These are phyloP conservation scores for Talaromyces sp. DNA, from an alignment of 2,329 filamentous ascomycete species.

Conservation along the genomic window DNA sequence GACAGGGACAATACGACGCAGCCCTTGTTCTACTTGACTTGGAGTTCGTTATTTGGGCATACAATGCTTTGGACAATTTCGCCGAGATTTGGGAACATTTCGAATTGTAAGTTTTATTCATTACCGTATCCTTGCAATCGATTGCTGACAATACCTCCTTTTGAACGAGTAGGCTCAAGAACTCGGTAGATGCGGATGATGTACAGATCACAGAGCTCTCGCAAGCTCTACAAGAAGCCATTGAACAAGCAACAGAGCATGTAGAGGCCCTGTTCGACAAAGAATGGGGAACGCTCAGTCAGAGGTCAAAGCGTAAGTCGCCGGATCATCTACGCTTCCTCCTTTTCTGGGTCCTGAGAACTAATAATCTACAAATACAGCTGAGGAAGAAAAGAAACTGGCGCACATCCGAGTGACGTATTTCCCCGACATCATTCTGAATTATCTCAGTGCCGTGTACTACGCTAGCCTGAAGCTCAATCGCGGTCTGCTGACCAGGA, in stretches of 20 bases:
- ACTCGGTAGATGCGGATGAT: slow-evolving; percentile 28
- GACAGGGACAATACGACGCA: slow-evolving; percentile 1
- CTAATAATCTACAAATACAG: slow-evolving; percentile 28
- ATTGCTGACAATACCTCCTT: slow-evolving; percentile 14
- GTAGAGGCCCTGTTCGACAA: slow-evolving; percentile 55
- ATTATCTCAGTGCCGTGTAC: slow-evolving; percentile 77
- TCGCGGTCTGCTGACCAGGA: slow-evolving; percentile 73
- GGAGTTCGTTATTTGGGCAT: slow-evolving; percentile 61
- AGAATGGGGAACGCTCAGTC: slow-evolving; percentile 1
- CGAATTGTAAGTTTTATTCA: slow-evolving; percentile 34
- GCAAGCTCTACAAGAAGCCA: slow-evolving; percentile 51
- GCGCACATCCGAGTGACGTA: slow-evolving; percentile 68
- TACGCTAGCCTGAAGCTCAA: slow-evolving; percentile 71
- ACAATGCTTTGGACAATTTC: slow-evolving; percentile 67
- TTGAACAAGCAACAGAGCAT: slow-evolving; percentile 54
- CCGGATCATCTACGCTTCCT: neutral
- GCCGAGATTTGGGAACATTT: slow-evolving; percentile 52
- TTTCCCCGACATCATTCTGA: slow-evolving; percentile 79
- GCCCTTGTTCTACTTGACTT: slow-evolving; percentile 66
- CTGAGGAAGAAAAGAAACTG: slow-evolving; percentile 54
- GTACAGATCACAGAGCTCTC: slow-evolving; percentile 49
- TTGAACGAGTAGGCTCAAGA: slow-evolving; percentile 18
- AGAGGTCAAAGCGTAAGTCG: neutral
- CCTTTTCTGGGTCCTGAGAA: neutral
- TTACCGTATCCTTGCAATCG: neutral